Base-by-base conservation (phyloP, 83 land plant species). In the Diphasiastrum complanatum region DNA sequence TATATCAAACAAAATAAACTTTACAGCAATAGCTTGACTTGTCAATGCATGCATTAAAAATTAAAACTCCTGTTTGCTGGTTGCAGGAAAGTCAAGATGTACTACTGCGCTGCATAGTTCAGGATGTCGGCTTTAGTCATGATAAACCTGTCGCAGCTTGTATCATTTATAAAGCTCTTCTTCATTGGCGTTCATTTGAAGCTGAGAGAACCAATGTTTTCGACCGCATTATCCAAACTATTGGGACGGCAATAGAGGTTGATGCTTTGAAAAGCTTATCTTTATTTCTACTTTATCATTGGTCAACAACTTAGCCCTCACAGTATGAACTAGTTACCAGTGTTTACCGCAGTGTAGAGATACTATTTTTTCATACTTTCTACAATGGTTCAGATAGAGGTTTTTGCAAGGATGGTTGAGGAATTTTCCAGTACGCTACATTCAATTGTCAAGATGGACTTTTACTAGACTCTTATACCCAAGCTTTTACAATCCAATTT, bases 171-270 rank as follows among this genome's bases (percentile, higher is more conserved):
- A 93, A 85, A 71, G 83, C 89, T 32, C 82, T 93, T 55, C 79
- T 89, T 34, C 83, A 93, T n/a, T 93, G 99, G 99, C 89, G 84
- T 38, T 93, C 96, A 3, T 93, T 93, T 86, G 99, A 93, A 71
- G 88, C 98, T 55, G 98, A 92, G 40, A 85, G 73, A 63, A 93
- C 99, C 1, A 88, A 81, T 77, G 91, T 93, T 23, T 89, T 93
- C 78, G 96, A 89, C 63, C 91, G 96, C 58, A 89, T 89, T 28
- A 85, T 93, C 61, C 92, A 89, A 61, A 79, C 92, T 67, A 85
- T 93, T 78, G 96, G 99, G 36, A 83, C 88, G 49, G 86, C 82
- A 22, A 93, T 89, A 68, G 99, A 93, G 86, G 96, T 85, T 76
- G 34, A 16, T 68, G 5, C 18, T 1, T 32, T 33, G 47, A 1